Evolutionary conservation across 2,329 filamentous ascomycete genomes (phyloP).

Genomic region (Rasamsonia emersonii): DNA sequence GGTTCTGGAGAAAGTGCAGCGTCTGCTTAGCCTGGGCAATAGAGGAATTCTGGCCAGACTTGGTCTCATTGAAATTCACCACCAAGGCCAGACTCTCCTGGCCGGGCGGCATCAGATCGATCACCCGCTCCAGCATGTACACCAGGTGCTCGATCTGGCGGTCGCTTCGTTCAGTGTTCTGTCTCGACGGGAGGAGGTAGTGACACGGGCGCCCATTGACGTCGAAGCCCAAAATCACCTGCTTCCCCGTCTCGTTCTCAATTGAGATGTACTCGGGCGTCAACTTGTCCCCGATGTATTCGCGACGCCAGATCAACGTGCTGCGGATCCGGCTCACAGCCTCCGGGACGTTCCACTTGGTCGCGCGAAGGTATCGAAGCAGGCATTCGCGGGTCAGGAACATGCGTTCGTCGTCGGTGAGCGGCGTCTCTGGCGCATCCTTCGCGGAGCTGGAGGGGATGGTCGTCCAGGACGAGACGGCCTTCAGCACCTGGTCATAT

Average conservation of each 20-base stretch:
- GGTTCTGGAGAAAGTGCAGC: constrained; percentile 84
- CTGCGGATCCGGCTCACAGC: constrained; percentile 69
- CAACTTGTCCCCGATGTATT: constrained; percentile 68
- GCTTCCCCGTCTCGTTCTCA: constrained; percentile 96
- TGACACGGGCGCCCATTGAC: constrained; percentile 76
- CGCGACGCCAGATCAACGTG: constrained; percentile 80
- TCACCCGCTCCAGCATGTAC: constrained; percentile 85
- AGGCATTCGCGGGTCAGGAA: constrained; percentile 91
- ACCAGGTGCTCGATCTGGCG: constrained; percentile 89
- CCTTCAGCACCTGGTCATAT: constrained; percentile 66
- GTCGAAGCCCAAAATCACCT: constrained; percentile 82
- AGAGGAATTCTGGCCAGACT: constrained; percentile 65
- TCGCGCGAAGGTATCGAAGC: constrained; percentile 83
- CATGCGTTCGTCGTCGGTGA: constrained; percentile 73
- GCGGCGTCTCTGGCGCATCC: constrained; percentile 48
- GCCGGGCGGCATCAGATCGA: constrained; percentile 77
- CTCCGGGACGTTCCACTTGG: constrained; percentile 75
- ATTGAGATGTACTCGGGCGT: constrained; percentile 81
- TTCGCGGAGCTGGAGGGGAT: constrained; percentile 57
- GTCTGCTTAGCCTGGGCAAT: constrained; percentile 72
- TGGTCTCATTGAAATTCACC: constrained; percentile 82
- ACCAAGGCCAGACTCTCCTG: constrained; percentile 81
- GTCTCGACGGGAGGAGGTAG: constrained; percentile 79
- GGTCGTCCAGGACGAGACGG: constrained; percentile 62
- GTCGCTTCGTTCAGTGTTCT: constrained; percentile 83